phyloP scores from a whole-genome alignment of 495 filamentous ascomycete genomes.

The Aspergillus indologenus region DNA sequence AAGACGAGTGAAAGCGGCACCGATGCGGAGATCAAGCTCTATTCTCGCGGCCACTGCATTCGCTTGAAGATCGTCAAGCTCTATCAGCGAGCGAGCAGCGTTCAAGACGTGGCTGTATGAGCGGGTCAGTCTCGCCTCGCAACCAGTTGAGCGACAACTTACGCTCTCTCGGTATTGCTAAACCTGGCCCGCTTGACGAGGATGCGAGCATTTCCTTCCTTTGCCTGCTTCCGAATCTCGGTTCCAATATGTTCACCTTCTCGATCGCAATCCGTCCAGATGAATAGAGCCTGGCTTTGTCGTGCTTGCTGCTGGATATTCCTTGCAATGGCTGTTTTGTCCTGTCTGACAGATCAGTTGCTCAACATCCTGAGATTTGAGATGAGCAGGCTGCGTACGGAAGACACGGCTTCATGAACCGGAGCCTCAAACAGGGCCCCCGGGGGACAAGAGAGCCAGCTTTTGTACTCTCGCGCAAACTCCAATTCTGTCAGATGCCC shows the following conservation, averaged over 20 bases:
- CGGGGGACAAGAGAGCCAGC: conserved; percentile 79
- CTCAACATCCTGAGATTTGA: background rate
- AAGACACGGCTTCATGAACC: conserved; percentile 60
- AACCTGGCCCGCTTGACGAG: conserved; percentile 84
- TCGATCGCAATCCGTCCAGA: conserved; percentile 98
- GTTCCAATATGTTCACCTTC: conserved; percentile 95
- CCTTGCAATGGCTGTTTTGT: conserved; percentile 73
- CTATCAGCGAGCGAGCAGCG: conserved; percentile 71
- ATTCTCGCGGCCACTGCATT: conserved; percentile 86
- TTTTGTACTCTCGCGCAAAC: conserved; percentile 65
- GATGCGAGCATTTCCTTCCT: conserved; percentile 65
- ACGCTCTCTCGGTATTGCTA: conserved; percentile 94
- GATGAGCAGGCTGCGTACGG: conserved; percentile 43
- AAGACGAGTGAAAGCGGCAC: conserved; percentile 88
- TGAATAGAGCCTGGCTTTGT: conserved; percentile 68
- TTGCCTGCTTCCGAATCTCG: conserved; percentile 84
- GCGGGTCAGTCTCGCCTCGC: background rate
- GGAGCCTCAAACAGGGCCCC: conserved; percentile 78
- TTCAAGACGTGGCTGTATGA: conserved; percentile 66
- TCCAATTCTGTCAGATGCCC: conserved; percentile 78
- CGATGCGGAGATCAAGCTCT: conserved; percentile 88
- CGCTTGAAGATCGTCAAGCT: conserved; percentile 81
- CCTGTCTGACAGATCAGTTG: conserved; percentile 43
- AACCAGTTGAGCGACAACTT: conserved; percentile 27
- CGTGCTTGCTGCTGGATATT: conserved; percentile 82